Evolutionary conservation across 2,329 filamentous ascomycete genomes (phyloP).

Genomic region (Diaporthe helianthi): DNA sequence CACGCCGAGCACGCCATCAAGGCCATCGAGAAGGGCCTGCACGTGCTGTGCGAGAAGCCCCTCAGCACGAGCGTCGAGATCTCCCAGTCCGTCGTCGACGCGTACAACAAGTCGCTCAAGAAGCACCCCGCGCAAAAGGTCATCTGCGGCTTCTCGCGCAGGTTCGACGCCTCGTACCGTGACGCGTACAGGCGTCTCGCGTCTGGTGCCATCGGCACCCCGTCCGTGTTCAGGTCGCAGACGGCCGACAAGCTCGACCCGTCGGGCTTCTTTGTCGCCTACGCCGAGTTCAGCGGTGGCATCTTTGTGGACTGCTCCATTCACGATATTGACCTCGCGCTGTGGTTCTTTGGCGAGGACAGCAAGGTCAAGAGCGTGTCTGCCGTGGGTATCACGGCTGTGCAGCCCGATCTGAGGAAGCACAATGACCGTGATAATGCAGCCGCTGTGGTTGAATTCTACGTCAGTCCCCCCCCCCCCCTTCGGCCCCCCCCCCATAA

Average conservation of each 20-base stretch:
- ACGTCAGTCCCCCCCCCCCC: neutral
- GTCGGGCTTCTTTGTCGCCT: constrained; percentile 71
- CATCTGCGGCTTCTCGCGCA: constrained; percentile 70
- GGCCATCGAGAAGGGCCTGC: constrained; percentile 60
- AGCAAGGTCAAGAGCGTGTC: constrained; percentile 61
- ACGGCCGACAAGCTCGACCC: constrained; percentile 73
- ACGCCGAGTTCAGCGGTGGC: constrained; percentile 69
- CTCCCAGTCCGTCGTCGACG: constrained; percentile 58
- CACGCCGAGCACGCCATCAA: constrained; percentile 65
- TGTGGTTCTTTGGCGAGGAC: constrained; percentile 66
- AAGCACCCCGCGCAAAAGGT: constrained; percentile 67
- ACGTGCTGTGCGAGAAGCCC: constrained; percentile 68
- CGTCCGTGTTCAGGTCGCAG: constrained; percentile 68
- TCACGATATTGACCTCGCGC: constrained; percentile 71
- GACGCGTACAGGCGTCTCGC: constrained; percentile 62
- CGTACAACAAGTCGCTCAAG: constrained; percentile 58
- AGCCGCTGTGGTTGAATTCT: constrained; percentile 71
- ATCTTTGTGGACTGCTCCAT: constrained; percentile 77
- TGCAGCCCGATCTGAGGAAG: constrained; percentile 63
- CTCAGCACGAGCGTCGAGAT: constrained; percentile 64
- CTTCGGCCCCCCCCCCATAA: too few relatives aligned
- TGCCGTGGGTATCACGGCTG: constrained; percentile 64
- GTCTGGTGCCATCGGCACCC: constrained; percentile 63
- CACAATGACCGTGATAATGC: constrained; percentile 69
- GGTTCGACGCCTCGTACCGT: constrained; percentile 71